Conservation (phyloP, 2,329 filamentous ascomycete species). For the Aspergillus sp. region DNA sequence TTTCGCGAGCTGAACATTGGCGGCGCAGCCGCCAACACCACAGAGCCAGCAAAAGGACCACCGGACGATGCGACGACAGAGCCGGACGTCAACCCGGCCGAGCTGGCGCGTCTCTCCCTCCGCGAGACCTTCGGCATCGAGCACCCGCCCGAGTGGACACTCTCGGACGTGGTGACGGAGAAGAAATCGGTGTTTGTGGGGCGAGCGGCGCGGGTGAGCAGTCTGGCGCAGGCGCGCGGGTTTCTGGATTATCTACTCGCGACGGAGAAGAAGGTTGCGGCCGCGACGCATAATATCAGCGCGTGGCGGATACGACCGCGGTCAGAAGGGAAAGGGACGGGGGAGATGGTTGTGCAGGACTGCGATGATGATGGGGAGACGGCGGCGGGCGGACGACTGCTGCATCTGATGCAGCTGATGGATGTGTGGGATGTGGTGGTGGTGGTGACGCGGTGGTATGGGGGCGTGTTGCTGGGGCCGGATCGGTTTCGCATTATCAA, state of each 20-base stretch:
- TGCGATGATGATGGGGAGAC: conserved; percentile 96
- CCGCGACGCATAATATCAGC: conserved; percentile 91
- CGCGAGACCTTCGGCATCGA: conserved; percentile 30
- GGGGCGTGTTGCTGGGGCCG: conserved; percentile 83
- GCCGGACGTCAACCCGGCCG: conserved; percentile 15
- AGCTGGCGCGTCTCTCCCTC: conserved; percentile 26
- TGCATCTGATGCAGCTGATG: conserved; percentile 94
- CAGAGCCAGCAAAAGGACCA: not conserved
- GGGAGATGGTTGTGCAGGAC: conserved; percentile 70
- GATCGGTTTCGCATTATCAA: conserved; percentile 91
- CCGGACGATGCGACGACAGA: conserved; percentile 11
- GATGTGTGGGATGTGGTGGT: conserved; percentile 91
- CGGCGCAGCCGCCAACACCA: conserved; percentile 4
- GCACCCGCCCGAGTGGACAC: conserved; percentile 62
- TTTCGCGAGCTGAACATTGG: conserved; percentile 56
- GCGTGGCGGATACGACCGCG: conserved; percentile 73
- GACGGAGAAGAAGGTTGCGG: conserved; percentile 79
- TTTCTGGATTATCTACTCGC: conserved; percentile 74
- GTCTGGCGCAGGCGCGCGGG: conserved; percentile 66
- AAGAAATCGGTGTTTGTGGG: conserved; percentile 88
- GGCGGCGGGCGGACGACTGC: conserved; percentile 78
- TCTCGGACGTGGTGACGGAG: conserved; percentile 73
- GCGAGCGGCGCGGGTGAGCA: conserved; percentile 67
- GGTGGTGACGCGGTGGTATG: conserved; percentile 93
- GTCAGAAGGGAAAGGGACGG: conserved; percentile 27